These are phyloP conservation scores for Rhizopus sp. DNA, from an alignment of 371 early-diverging fungal genomes.

Conservation along the genomic window DNA sequence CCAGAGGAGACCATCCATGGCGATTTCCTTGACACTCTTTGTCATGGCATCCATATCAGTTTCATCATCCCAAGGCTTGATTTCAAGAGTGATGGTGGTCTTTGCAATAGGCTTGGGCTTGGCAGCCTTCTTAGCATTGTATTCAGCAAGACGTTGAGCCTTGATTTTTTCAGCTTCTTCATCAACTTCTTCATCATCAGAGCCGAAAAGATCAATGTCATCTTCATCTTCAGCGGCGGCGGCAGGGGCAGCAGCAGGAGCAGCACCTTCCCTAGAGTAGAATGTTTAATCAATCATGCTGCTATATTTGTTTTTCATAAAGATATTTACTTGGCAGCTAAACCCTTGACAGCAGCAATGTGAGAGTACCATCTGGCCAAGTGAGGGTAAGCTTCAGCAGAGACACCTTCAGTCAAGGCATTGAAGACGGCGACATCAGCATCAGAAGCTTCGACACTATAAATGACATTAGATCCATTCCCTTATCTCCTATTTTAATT, in stretches of 20 bases:
- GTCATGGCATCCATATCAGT: constrained; percentile 85
- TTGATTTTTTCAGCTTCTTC: constrained; percentile 90
- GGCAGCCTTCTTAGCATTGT: constrained; percentile 90
- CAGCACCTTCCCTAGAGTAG: constrained; percentile 8
- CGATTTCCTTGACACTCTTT: constrained; percentile 69
- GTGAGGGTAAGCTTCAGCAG: constrained; percentile 80
- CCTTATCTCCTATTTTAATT: constrained; percentile 25
- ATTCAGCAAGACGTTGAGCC: constrained; percentile 89
- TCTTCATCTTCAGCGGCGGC: constrained; percentile 79
- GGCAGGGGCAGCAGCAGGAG: constrained; percentile 35
- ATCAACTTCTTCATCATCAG: constrained; percentile 86
- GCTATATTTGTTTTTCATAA: not conserved
- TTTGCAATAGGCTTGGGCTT: constrained; percentile 94
- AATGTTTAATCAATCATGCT: not conserved
- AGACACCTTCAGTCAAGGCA: constrained; percentile 78
- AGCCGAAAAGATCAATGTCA: constrained; percentile 90
- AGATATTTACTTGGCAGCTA: constrained; percentile 51
- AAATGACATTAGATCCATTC: not conserved
- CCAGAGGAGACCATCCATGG: constrained; percentile 93
- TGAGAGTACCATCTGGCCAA: constrained; percentile 95
- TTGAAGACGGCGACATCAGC: constrained; percentile 88
- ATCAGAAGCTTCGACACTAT: constrained; percentile 75
- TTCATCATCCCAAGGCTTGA: constrained; percentile 98
- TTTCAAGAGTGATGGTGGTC: constrained; percentile 89
- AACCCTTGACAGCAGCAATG: constrained; percentile 73